Evolutionary conservation across 257 asterid genomes (phyloP).

Genomic region (Coffea canephora): DNA sequence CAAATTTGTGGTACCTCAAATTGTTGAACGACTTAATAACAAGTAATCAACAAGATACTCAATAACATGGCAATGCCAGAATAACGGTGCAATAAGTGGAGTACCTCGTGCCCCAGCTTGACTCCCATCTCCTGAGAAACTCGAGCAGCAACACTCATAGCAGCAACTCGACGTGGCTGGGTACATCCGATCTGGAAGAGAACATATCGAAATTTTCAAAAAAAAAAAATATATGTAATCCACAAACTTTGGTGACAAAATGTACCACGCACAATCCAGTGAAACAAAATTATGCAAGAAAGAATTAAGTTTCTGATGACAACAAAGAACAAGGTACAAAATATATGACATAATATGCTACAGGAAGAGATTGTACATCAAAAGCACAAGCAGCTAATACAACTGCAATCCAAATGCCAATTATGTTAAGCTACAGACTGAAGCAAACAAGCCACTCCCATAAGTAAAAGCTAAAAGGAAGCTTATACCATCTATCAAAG

Average conservation of each 20-base stretch:
- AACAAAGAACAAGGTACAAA: too few species aligned
- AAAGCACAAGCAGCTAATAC: neutral
- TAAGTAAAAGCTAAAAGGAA: too few species aligned
- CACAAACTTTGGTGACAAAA: too few species aligned
- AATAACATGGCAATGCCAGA: neutral
- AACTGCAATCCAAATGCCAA: neutral
- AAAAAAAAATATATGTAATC: too few species aligned
- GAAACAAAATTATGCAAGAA: too few species aligned
- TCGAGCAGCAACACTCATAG: slow-evolving; percentile 98
- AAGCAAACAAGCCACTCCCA: neutral
- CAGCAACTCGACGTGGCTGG: slow-evolving; percentile 97
- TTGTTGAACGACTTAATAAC: slow-evolving; percentile 1
- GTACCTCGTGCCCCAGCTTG: slow-evolving; percentile 89
- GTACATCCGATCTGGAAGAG: slow-evolving; percentile 59
- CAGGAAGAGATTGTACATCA: neutral
- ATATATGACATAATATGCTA: too few species aligned
- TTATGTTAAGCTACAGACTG: neutral
- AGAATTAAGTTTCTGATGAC: too few species aligned
- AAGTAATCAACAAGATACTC: neutral
- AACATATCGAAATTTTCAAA: too few species aligned
- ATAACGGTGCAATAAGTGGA: neutral
- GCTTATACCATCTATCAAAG: neutral
- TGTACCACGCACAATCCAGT: neutral
- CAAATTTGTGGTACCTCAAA: neutral
- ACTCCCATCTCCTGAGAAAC: slow-evolving; percentile 99